These are phyloP conservation scores for Russula sp. DNA, from an alignment of 768 basidiomycete genomes.

Conservation along the genomic window DNA sequence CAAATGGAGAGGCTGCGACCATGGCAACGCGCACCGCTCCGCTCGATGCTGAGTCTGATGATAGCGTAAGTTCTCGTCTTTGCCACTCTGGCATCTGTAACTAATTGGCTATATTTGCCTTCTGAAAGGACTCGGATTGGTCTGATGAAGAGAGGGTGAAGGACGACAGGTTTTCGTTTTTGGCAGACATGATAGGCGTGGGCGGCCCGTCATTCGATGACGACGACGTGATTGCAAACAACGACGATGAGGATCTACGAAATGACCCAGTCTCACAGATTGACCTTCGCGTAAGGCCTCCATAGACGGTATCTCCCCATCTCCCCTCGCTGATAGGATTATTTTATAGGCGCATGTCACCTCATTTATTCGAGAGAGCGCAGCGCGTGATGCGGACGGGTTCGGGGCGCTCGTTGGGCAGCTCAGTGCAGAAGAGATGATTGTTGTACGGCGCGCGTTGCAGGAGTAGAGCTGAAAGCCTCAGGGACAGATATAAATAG, in stretches of 20 bases:
- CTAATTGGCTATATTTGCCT: slow-evolving; percentile 8
- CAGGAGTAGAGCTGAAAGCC: slow-evolving; percentile 11
- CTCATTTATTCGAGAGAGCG: slow-evolving; percentile 64
- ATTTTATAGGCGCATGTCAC: slow-evolving; percentile 55
- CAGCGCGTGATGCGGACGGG: slow-evolving; percentile 51
- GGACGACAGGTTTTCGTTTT: slow-evolving; percentile 73
- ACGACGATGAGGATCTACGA: slow-evolving; percentile 82
- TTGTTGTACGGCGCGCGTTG: slow-evolving; percentile 48
- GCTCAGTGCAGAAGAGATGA: slow-evolving; percentile 62
- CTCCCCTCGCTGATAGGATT: background rate
- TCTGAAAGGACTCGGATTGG: slow-evolving; percentile 81
- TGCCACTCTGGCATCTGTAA: background rate
- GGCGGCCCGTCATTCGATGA: slow-evolving; percentile 71
- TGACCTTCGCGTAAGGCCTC: slow-evolving; percentile 56
- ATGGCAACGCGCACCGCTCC: slow-evolving; percentile 50
- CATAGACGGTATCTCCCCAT: background rate
- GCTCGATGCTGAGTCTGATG: slow-evolving; percentile 65
- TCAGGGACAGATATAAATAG: background rate
- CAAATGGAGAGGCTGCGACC: slow-evolving; percentile 66
- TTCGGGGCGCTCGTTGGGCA: slow-evolving; percentile 62
- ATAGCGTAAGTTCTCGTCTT: slow-evolving; percentile 47
- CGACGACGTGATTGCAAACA: slow-evolving; percentile 56
- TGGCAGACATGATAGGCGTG: slow-evolving; percentile 78
- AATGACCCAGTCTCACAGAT: slow-evolving; percentile 83
- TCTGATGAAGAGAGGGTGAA: slow-evolving; percentile 76